phyloP scores from a whole-genome alignment of 2,329 filamentous ascomycete species.

The Lasiodiplodia citricola region DNA sequence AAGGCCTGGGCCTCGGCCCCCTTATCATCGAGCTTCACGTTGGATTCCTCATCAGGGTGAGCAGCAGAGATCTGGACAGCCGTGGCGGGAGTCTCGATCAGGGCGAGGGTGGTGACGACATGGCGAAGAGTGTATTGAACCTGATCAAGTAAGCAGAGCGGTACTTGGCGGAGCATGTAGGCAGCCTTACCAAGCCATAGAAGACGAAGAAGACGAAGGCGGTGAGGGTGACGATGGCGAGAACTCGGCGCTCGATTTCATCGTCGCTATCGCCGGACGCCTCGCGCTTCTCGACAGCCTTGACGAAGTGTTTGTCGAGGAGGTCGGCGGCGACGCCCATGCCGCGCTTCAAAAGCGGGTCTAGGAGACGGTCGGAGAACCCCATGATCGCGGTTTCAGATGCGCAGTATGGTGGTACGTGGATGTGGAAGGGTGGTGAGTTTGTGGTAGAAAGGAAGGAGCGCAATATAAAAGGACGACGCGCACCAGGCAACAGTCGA shows the following conservation, averaged over 20 bases:
- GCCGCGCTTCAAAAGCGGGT: conserved; percentile 40
- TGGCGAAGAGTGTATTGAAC: conserved; percentile 63
- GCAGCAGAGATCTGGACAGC: conserved; percentile 56
- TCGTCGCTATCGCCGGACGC: conserved; percentile 31
- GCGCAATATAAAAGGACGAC: neutral
- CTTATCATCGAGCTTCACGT: conserved; percentile 45
- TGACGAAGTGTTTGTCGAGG: conserved; percentile 4
- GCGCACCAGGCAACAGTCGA: conserved; percentile 19
- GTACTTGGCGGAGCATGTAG: neutral
- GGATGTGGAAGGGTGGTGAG: neutral
- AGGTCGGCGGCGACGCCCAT: conserved; percentile 26
- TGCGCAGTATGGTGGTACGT: conserved; percentile 6
- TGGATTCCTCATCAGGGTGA: conserved; percentile 51
- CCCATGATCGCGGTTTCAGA: conserved; percentile 28
- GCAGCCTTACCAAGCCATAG: conserved; percentile 45
- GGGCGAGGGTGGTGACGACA: conserved; percentile 66
- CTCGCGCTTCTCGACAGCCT: conserved; percentile 25
- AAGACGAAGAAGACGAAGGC: conserved; percentile 48
- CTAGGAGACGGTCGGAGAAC: conserved; percentile 30
- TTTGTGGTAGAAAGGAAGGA: neutral
- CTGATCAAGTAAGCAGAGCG: conserved; percentile 30
- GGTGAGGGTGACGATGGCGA: conserved; percentile 40
- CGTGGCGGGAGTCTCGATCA: conserved; percentile 66
- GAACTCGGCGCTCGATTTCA: conserved; percentile 40
- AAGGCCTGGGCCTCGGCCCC: conserved; percentile 44